Percentiles rank a stretch among this genome's conserved stretches.
These are phyloP conservation scores for Symbiodinium natans DNA, from an alignment of 73 alveolate species.

Conservation along the genomic window DNA sequence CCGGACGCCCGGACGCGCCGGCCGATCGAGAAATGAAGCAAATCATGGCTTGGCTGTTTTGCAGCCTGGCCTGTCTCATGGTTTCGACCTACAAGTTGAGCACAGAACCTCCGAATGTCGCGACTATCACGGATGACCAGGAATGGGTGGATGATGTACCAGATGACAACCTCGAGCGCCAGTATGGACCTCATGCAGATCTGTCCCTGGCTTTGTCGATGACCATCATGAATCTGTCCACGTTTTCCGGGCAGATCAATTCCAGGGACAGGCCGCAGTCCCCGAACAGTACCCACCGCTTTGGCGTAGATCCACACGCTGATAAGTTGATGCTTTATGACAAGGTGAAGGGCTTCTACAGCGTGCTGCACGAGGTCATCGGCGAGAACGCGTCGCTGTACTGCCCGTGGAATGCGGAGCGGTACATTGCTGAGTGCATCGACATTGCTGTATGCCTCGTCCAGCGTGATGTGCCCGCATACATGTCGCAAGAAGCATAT, in stretches of 20 bases:
- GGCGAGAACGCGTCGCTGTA: slow-evolving; percentile 39
- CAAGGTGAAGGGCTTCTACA: slow-evolving; percentile 38
- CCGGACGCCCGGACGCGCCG: too few relatives aligned
- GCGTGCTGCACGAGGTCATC: slow-evolving; percentile 6
- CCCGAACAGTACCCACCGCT: background rate
- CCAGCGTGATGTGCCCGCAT: background rate
- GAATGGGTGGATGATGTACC: background rate
- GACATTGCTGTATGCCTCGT: background rate
- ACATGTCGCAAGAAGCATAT: background rate
- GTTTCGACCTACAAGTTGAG: background rate
- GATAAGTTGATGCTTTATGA: slow-evolving; percentile 39
- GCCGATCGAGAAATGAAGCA: background rate
- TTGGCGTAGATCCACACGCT: slow-evolving; percentile 13
- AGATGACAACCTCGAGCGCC: background rate
- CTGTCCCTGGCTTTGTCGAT: slow-evolving; percentile 32
- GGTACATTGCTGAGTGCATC: slow-evolving; percentile 19
- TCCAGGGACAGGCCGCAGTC: slow-evolving; percentile 22
- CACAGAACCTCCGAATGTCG: background rate
- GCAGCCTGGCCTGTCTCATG: background rate
- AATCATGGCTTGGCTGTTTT: background rate
- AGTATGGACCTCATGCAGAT: slow-evolving; percentile 26
- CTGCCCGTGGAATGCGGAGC: slow-evolving; percentile 13
- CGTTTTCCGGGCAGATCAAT: slow-evolving; percentile 31
- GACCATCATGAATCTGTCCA: slow-evolving; percentile 28
- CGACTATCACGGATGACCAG: background rate